phyloP scores from a whole-genome alignment of 108 stramenopile species.

The Phaeodactylum tricornutum region DNA sequence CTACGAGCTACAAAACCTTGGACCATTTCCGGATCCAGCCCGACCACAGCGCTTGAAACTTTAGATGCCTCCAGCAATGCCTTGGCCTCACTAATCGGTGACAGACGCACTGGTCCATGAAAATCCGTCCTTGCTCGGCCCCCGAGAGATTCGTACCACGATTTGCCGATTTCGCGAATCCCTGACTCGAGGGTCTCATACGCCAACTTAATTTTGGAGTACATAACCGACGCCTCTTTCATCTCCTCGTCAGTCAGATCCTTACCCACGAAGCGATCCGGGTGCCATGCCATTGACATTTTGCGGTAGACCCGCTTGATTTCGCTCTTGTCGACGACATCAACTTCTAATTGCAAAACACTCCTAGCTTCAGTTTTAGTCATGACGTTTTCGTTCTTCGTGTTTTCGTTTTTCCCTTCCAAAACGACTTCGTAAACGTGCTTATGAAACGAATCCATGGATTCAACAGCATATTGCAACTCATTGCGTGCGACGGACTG shows the following conservation, averaged over 20 bases:
- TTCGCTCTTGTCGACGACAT: slow-evolving; percentile 17
- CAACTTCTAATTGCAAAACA: slow-evolving; percentile 31
- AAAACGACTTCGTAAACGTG: slow-evolving; percentile 66
- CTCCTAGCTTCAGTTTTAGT: slow-evolving; percentile 53
- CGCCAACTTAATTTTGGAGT: slow-evolving; percentile 45
- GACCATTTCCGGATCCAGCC: slow-evolving; percentile 52
- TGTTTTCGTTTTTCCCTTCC: slow-evolving; percentile 28
- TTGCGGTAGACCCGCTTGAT: slow-evolving; percentile 66
- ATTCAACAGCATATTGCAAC: slow-evolving; percentile 63
- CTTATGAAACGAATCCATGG: slow-evolving; percentile 52
- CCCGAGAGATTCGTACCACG: slow-evolving; percentile 79
- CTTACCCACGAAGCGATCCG: slow-evolving; percentile 54
- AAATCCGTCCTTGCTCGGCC: slow-evolving; percentile 62
- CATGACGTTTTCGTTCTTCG: slow-evolving; percentile 21
- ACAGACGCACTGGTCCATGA: slow-evolving; percentile 38
- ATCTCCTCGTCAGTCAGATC: slow-evolving; percentile 37
- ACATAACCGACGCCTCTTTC: slow-evolving; percentile 26
- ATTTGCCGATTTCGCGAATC: slow-evolving; percentile 18
- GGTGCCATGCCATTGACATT: slow-evolving; percentile 53
- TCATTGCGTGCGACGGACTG: slow-evolving; percentile 39
- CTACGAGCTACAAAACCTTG: slow-evolving; percentile 53
- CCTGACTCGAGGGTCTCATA: slow-evolving; percentile 62
- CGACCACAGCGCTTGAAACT: slow-evolving; percentile 39
- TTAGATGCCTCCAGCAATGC: slow-evolving; percentile 10
- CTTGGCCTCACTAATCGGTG: slow-evolving; percentile 41